Conservation (phyloP, 2,329 filamentous ascomycete genomes). For the Venturia aucupariae region DNA sequence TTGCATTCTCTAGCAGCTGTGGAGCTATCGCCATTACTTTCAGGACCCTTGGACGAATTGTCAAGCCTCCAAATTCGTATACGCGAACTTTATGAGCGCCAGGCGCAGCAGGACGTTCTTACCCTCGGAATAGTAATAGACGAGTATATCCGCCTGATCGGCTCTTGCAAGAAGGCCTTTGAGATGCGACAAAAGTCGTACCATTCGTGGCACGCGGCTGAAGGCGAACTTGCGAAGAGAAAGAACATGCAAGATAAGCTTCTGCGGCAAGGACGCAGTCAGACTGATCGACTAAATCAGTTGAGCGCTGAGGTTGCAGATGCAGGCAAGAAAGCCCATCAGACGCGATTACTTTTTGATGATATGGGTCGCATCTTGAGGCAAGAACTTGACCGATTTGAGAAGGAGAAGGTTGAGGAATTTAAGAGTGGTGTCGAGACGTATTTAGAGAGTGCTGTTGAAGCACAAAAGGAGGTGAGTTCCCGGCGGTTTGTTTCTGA, state of each 20-base stretch:
- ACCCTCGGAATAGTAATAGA: constrained; percentile 97
- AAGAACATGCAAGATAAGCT: constrained; percentile 87
- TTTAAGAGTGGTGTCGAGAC: constrained; percentile 98
- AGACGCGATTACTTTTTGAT: constrained; percentile 82
- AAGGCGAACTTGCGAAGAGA: constrained; percentile 83
- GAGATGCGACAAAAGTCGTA: constrained; percentile 89
- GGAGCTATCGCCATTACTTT: constrained; percentile 81
- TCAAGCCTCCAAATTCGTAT: constrained; percentile 93
- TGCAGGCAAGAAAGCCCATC: constrained; percentile 85
- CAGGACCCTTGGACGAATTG: constrained; percentile 79
- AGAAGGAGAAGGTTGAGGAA: constrained; percentile 95
- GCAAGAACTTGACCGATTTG: constrained; percentile 83
- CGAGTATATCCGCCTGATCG: constrained; percentile 94
- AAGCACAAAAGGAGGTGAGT: constrained; percentile 94
- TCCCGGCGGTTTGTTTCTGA: constrained; percentile 39
- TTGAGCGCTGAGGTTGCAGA: constrained; percentile 90
- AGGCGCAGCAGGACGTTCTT: constrained; percentile 92
- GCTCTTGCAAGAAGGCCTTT: constrained; percentile 90
- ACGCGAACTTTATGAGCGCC: constrained; percentile 87
- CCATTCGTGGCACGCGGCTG: constrained; percentile 85
- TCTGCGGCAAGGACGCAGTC: constrained; percentile 86
- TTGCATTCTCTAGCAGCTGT: constrained; percentile 88
- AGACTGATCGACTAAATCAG: constrained; percentile 91
- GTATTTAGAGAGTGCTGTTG: constrained; percentile 90
- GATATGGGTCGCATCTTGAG: constrained; percentile 96